phyloP scores from a whole-genome alignment of 257 asterid species.

The Plantago major region DNA sequence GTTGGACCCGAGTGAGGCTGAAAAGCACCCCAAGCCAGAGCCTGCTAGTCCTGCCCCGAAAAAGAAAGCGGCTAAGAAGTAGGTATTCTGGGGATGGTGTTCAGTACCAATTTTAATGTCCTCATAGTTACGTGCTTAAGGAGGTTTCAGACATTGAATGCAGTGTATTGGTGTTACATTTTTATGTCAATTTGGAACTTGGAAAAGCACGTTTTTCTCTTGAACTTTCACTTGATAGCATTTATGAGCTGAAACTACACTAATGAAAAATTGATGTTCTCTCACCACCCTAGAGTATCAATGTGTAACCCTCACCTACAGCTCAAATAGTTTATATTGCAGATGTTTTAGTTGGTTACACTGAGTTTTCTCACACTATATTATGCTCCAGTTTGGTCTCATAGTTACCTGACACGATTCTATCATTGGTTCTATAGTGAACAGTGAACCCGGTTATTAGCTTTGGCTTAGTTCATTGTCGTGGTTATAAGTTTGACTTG shows the following conservation, averaged over 20 bases:
- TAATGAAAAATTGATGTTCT: neutral
- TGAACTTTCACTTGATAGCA: neutral
- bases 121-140: neutral
- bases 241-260: neutral
- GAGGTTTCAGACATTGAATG: constrained; percentile 7
- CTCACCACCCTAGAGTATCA: neutral
- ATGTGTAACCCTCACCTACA: no score
- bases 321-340: no score
- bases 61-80: constrained; percentile 58
- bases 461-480: no score
- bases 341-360: no score
- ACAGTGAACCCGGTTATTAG: no score
- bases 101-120: neutral
- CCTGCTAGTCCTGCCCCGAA: constrained; percentile 31
- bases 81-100: constrained; percentile 23
- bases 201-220: neutral
- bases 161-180: neutral
- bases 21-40: constrained; percentile 62
- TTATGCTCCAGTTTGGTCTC: no score
- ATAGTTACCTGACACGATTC: no score
- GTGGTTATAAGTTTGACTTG: no score
- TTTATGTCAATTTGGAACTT: neutral
- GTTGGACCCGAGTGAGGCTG: constrained; percentile 63
- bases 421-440: no score
- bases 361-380: no score